phyloP scores from a whole-genome alignment of 257 asterid genomes.

The Datura wrightii region DNA sequence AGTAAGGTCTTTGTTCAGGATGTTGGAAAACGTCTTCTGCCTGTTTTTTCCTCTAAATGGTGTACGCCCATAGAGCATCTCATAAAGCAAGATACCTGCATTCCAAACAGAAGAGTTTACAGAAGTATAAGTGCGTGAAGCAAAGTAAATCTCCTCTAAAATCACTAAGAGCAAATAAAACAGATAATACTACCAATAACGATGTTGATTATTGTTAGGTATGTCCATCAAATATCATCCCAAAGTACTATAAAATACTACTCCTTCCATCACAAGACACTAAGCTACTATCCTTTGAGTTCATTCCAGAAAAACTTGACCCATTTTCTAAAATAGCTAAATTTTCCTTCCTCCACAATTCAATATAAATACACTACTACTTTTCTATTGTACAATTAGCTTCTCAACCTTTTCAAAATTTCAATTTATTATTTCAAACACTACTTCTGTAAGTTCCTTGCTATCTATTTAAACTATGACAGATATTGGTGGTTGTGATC shows the following conservation, averaged over 20 bases:
- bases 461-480: not conserved
- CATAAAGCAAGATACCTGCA: conserved; percentile 86
- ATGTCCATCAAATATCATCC: not conserved
- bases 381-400: not conserved
- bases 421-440: not conserved
- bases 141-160: not conserved
- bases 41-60: conserved; percentile 97
- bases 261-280: not conserved
- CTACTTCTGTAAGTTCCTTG: not conserved
- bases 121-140: not conserved
- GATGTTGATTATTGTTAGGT: not conserved
- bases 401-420: too few relatives aligned
- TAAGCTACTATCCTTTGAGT: not conserved
- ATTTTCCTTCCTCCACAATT: not conserved
- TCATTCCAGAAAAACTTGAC: not conserved
- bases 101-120: conserved; percentile 25
- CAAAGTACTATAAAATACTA: not conserved
- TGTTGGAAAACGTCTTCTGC: conserved; percentile 94
- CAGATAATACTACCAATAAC: not conserved
- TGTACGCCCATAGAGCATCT: conserved; percentile 96
- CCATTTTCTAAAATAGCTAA: not conserved
- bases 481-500: not conserved
- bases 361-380: not conserved
- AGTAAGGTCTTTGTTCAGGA: conserved; percentile 93
- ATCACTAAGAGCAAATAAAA: not conserved